A percentile compares a stretch with the other conserved stretches of the same genome.
Evolutionary conservation across 768 basidiomycete species (phyloP).

Genomic region (Leccinum pellstonianum): DNA sequence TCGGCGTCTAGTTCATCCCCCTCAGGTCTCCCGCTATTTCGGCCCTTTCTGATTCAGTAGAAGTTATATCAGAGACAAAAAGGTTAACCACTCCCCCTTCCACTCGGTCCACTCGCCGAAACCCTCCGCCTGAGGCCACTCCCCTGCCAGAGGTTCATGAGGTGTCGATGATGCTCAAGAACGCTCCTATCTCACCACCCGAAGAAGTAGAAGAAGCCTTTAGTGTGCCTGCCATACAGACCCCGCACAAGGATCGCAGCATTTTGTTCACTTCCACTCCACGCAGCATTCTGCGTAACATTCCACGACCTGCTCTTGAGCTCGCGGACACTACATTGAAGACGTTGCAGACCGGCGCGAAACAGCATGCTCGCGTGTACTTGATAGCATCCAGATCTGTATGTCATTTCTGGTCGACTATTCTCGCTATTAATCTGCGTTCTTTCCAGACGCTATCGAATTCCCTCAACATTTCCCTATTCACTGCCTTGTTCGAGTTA

Average conservation of each 20-base stretch:
- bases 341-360: constrained; percentile 19
- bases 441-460: constrained; percentile 57
- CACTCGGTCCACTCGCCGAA: constrained; percentile 24
- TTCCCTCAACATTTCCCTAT: constrained; percentile 57
- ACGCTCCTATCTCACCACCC: constrained; percentile 40
- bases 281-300: constrained; percentile 26
- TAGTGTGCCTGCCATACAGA: constrained; percentile 1
- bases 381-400: constrained; percentile 30
- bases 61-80: constrained; percentile 17
- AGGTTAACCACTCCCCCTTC: constrained; percentile 18
- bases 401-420: constrained; percentile 4
- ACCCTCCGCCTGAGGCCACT: constrained; percentile 38
- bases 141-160: constrained; percentile 50
- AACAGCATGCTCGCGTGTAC: constrained; percentile 19
- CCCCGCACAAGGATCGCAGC: constrained; percentile 20
- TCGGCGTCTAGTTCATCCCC: neutral
- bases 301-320: constrained; percentile 22
- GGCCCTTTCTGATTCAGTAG: constrained; percentile 12
- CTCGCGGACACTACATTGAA: constrained; percentile 23
- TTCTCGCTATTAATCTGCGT: neutral
- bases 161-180: constrained; percentile 53
- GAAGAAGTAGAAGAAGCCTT: constrained; percentile 16
- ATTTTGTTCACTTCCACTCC: constrained; percentile 25
- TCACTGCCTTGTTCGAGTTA: constrained; percentile 55
- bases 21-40: constrained; percentile 19